These are phyloP conservation scores for Chrysanthemum seticuspe DNA, from an alignment of 129 eudicot species.

Conservation along the genomic window DNA sequence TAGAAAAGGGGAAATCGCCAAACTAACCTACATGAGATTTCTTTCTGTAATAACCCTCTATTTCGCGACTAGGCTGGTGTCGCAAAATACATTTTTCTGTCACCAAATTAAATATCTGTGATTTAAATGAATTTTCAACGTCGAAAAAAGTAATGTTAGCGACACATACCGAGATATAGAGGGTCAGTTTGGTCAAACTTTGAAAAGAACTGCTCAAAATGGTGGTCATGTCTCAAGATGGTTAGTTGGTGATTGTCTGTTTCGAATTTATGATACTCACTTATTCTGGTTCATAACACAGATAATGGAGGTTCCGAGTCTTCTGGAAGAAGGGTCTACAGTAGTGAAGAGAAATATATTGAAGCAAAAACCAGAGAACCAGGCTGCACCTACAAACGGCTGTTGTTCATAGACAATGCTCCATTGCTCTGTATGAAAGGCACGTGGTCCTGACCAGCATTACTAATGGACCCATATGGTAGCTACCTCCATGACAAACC, in stretches of 20 bases:
- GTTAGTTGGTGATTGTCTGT: no score
- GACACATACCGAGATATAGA: no score
- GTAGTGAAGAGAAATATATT: slow-evolving; percentile 73
- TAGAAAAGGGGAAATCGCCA: neutral
- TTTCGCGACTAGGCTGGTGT: no score
- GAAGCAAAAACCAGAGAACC: slow-evolving; percentile 74
- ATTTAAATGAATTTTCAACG: no score
- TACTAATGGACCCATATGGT: neutral
- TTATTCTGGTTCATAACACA: slow-evolving; percentile 24
- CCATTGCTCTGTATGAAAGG: neutral
- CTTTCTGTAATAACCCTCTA: no score
- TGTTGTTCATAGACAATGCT: slow-evolving; percentile 56
- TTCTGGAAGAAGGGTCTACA: slow-evolving; percentile 82
- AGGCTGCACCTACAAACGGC: slow-evolving; percentile 35
- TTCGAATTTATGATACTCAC: neutral
- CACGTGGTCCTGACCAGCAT: neutral
- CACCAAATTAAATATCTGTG: no score
- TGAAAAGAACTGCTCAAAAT: no score
- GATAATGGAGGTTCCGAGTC: slow-evolving; percentile 96
- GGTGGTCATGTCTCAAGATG: no score
- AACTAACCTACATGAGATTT: no score
- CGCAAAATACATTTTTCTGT: no score
- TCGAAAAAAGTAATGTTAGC: no score
- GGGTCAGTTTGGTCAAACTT: no score
- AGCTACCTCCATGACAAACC: neutral